A percentile compares a stretch with the other conserved stretches of the same genome.
These are phyloP conservation scores for Arthonia radiata DNA, from an alignment of 495 filamentous ascomycete species.

Conservation along the genomic window DNA sequence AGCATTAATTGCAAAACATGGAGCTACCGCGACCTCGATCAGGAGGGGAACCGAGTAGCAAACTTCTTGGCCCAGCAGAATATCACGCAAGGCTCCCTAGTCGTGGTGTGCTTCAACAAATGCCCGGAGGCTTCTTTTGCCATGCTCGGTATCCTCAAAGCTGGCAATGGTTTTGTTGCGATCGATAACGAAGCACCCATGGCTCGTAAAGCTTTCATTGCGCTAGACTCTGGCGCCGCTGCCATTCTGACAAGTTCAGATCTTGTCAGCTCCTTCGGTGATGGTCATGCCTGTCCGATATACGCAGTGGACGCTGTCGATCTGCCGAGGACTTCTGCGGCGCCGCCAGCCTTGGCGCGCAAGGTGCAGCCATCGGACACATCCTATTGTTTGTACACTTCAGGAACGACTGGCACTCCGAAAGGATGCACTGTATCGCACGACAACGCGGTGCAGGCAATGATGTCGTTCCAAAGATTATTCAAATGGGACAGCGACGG, in stretches of 20 bases:
- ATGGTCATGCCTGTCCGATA: conserved; percentile 18
- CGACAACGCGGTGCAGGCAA: conserved; percentile 48
- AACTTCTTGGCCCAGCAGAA: conserved; percentile 20
- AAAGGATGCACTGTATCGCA: conserved; percentile 61
- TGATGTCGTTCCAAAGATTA: conserved; percentile 45
- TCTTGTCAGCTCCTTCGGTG: too few species aligned
- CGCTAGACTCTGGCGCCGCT: conserved; percentile 31
- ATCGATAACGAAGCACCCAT: conserved; percentile 38
- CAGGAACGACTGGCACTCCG: conserved; percentile 56
- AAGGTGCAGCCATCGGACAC: conserved; percentile 20
- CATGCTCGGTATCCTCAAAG: conserved; percentile 58
- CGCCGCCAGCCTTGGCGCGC: conserved; percentile 1
- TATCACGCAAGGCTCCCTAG: conserved; percentile 23
- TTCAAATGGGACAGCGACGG: conserved; percentile 51
- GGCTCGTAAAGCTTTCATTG: conserved; percentile 37
- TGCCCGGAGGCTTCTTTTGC: conserved; percentile 54
- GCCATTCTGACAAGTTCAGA: too few species aligned
- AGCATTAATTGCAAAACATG: conserved; percentile 19
- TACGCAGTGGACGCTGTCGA: conserved; percentile 1
- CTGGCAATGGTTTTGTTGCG: conserved; percentile 61
- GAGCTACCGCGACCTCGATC: conserved; percentile 36
- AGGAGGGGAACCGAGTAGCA: conserved; percentile 33
- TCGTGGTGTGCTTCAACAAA: conserved; percentile 61
- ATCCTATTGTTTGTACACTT: conserved; percentile 58
- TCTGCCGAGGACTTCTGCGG: conserved; percentile 3